Percentiles rank a stretch among this genome's conserved stretches.
Conservation (phyloP, 2,329 filamentous ascomycete genomes). For the Phyllosticta paracitricarpa region DNA sequence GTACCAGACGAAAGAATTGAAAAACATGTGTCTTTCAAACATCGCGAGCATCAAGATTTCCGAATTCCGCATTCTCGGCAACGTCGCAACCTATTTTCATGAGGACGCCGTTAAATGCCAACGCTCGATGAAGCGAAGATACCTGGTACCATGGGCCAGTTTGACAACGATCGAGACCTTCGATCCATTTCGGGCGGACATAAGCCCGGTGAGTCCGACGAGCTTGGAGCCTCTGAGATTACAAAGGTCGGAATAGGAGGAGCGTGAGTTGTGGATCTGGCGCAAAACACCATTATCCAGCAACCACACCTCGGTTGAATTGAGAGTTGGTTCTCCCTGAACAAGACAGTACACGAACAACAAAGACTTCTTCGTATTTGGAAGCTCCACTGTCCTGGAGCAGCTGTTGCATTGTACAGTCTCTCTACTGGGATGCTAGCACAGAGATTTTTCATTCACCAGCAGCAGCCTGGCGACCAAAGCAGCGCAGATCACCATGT, state of each 20-base stretch:
- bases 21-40: neutral
- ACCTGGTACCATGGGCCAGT: neutral
- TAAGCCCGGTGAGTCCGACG: neutral
- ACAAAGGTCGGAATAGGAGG: neutral
- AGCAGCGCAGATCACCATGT: neutral
- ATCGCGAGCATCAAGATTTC: neutral
- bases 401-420: neutral
- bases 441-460: neutral
- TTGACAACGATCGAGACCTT: neutral
- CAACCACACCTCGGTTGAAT: neutral
- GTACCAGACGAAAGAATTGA: neutral
- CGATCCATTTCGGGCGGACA: neutral
- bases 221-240: neutral
- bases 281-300: neutral
- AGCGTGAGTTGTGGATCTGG: neutral
- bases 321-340: neutral
- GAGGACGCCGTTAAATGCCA: neutral
- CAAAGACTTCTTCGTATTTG: neutral
- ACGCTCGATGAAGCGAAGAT: neutral
- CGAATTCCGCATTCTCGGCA: neutral
- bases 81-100: neutral
- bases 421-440: neutral
- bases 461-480: neutral
- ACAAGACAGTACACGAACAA: neutral
- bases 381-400: neutral